Evolutionary conservation across 108 stramenopile species (phyloP).

Genomic region (Cyclostephanos invisitatus): DNA sequence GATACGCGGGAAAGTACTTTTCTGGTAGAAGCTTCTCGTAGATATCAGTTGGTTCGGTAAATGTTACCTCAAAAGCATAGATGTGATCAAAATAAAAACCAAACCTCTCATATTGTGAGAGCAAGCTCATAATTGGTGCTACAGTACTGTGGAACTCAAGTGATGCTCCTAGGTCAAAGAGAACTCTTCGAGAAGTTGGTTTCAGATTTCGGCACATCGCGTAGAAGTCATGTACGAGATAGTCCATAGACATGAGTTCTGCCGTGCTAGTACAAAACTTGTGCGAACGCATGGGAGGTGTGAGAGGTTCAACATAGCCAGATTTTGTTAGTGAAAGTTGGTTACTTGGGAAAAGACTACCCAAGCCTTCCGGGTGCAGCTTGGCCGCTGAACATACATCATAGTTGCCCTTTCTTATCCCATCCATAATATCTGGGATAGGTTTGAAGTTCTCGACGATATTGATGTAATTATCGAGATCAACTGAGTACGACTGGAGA

Average conservation of each 20-base stretch:
- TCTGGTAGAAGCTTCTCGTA: constrained; percentile 37
- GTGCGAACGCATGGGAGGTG: constrained; percentile 53
- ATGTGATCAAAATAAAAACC: constrained; percentile 76
- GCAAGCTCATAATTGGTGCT: constrained; percentile 37
- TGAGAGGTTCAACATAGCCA: constrained; percentile 51
- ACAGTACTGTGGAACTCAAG: constrained; percentile 51
- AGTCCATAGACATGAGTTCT: constrained; percentile 38
- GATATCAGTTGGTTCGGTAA: constrained; percentile 38
- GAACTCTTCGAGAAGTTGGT: constrained; percentile 35
- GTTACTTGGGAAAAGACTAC: constrained; percentile 20
- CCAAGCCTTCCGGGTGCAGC: constrained; percentile 21
- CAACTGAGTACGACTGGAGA: constrained; percentile 2
- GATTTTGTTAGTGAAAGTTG: constrained; percentile 33
- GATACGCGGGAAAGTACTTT: constrained; percentile 43
- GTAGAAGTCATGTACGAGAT: constrained; percentile 73
- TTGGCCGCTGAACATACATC: background rate
- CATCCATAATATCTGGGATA: constrained; percentile 3
- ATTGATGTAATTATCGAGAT: constrained; percentile 20
- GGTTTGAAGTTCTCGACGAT: constrained; percentile 16
- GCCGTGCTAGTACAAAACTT: constrained; percentile 20
- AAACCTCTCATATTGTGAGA: constrained; percentile 50
- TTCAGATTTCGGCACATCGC: constrained; percentile 60
- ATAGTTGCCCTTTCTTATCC: constrained; percentile 4
- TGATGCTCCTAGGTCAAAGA: constrained; percentile 73
- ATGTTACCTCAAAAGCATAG: constrained; percentile 57